Base-by-base conservation (phyloP, 441 rosid genomes). In the Euphorbia celastroides region DNA sequence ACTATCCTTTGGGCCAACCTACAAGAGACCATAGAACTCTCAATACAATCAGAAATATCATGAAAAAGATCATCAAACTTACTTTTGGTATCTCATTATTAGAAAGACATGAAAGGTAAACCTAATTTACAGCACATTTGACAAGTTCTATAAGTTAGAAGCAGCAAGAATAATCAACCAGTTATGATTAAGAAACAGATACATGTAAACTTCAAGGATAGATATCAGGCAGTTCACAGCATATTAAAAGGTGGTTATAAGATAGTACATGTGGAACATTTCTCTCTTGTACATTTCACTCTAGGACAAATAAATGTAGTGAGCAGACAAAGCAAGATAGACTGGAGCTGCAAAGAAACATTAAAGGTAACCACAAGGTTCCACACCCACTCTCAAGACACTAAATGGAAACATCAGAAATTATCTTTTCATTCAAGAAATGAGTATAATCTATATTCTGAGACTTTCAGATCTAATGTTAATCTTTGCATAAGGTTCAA, bases 1-100 rank as follows among this genome's bases (percentile, higher is more conserved):
- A 88, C 85, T 61, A 86, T 88, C 69, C 88, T 79, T 60, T 88
- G 92, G 38, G 85, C 88, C 71, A 88, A 75, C 74, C 96, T 90
- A 83, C 74, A 70, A 70, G 64, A 69, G 28, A 34, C 65, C 13
- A 57, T 2, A 62, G 41, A 25, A 52, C 17, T 23, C 41, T 63
- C 16, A 57, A 25, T 14, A 55, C 23, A 50, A 34, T 31, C 26
- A 19, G 2, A 7, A 17, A 64, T 7, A 20, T 46, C 60, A 50
- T 25, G 31, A 23, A 31, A 32, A 17, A n/a, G 2, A 62, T 48
- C 19, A 42, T 30, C 34, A 55, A 30, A 42, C 16, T 31, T 32
- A 28, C 32, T 25, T n/a, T 12, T 22, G n/a, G 54, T 27, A 55
- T n/a, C 56, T n/a, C 55, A 26, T 9, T 7, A 41, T 17, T 42